These are phyloP conservation scores for Taxillus chinensis DNA, from an alignment of 164 flowering plant genomes.

Conservation along the genomic window DNA sequence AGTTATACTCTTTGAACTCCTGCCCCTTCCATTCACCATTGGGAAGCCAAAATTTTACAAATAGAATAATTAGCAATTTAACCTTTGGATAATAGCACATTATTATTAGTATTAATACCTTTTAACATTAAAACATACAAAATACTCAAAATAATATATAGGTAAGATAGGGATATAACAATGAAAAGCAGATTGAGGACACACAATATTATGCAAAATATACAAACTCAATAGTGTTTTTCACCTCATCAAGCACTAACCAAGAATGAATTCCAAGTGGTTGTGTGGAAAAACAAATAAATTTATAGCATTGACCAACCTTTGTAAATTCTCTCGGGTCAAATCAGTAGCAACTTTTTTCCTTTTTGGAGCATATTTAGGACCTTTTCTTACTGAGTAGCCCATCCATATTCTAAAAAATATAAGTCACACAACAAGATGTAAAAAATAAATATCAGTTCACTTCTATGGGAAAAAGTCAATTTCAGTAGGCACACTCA, in stretches of 20 bases:
- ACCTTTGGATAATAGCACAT: no score
- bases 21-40: constrained; percentile 86
- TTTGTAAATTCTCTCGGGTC: constrained; percentile 72
- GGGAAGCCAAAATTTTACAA: constrained; percentile 9
- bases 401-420: constrained; percentile 69
- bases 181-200: no score
- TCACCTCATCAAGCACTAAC: no score
- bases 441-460: no score
- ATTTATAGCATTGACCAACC: constrained; percentile 14
- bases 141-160: no score
- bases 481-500: background rate
- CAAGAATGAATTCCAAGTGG: no score
- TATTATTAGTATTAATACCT: background rate
- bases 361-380: constrained; percentile 69
- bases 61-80: background rate
- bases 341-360: constrained; percentile 73
- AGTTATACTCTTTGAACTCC: constrained; percentile 85
- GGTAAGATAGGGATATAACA: no score
- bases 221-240: no score
- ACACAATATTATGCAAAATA: no score
- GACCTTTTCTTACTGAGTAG: constrained; percentile 67
- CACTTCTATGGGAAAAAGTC: no score
- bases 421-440: background rate
- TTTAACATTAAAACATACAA: no score
- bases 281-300: no score